Base-by-base conservation (phyloP, 2,329 filamentous ascomycete genomes). In the Neopestalotiopsis rosae region DNA sequence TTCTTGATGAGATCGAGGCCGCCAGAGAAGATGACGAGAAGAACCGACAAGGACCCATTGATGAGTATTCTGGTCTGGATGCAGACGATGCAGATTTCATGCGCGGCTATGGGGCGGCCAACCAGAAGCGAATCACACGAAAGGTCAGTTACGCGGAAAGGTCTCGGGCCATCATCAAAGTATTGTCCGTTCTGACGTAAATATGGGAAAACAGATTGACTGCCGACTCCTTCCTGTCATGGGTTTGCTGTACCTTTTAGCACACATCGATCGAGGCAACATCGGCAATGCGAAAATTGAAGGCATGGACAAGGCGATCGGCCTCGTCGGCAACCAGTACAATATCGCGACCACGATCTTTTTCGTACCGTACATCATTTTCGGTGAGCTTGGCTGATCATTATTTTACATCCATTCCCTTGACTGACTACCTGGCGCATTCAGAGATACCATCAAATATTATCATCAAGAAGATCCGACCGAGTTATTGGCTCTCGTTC, bases 331-430 rank as follows among this genome's bases (percentile, higher is more conserved):
- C 10, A 70, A 74, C 40, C 72, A 80, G 30, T 78, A 76, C 66
- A 78, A 78, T 63, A 69, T 76, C 13, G 72, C 70, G 5, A 58
- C 17, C 20, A 20, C 38, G 68, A 71, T 78, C 14, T 78, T 78
- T 67, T 78, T 76, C 57, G 72, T 81, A 14, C 74, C 77, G 2
- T 79, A 80, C 45, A 79, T 79, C 45, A 30, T 76, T 13, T 72
- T 78, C 28, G 77, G 34, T 38, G 34, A 38, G 34, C 10, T 38
- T 38, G 34, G 24, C 4, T 38, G 10, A 38, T 38, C 34, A 38
- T 38, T 38, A 38, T n/a, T n/a, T n/a, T n/a, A n/a, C n/a, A n/a
- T n/a, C n/a, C n/a, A n/a, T n/a, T n/a, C n/a, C n/a, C n/a, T n/a
- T n/a, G n/a, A n/a, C n/a, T n/a, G n/a, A n/a, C n/a, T n/a, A n/a